Evolutionary conservation across 2,329 filamentous ascomycete species (phyloP), one percentile per base, ranked within the genome.

Genomic region (Aspergillus luchuensis): DNA sequence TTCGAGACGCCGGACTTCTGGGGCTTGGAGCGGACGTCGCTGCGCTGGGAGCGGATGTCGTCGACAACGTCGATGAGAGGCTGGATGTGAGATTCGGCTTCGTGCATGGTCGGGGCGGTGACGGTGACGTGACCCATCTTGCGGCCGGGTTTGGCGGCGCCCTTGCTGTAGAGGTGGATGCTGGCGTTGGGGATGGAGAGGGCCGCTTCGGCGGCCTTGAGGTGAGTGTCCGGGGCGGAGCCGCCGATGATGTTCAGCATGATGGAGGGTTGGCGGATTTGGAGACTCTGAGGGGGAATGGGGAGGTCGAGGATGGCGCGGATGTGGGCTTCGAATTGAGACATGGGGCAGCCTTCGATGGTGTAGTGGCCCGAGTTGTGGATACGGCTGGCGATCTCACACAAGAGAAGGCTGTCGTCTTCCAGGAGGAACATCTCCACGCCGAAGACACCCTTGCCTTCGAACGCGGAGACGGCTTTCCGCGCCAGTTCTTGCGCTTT

Each of bases 291-390:
- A 2, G 74, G 61, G 1, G 84, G 85, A 19, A 89, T 81, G 82
- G 91, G 86, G 5, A 88, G 77, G 69, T 87, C 86, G 39, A 97
- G 85, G 63, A 99, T 94, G 1, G 94, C 88, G 61, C 89, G 87
- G 8, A 98, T 85, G 73, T 99, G 93, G 2, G 92, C 90, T 74
- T 95, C 92, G 78, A 91, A 99, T 77, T 99, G 95, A 0, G 92
- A 97, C 62, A 94, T 86, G 0, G 89, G 88, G 52, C 95, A 91
- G 4, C 91, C 91, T 79, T 99, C 94, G 66, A 98, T 98, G 2
- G 91, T 96, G 78, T 93, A 94, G 78, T 98, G 95, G 0, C 95
- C 95, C 0, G 91, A 96, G 80, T 97, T 97, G 79, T 97, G 93
- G 54, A 87, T 85, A 41, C 91, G 84, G 11, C 91, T 91, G 0